Conservation (phyloP, 148 eudicot species). For the Salicornia ramosissima region DNA sequence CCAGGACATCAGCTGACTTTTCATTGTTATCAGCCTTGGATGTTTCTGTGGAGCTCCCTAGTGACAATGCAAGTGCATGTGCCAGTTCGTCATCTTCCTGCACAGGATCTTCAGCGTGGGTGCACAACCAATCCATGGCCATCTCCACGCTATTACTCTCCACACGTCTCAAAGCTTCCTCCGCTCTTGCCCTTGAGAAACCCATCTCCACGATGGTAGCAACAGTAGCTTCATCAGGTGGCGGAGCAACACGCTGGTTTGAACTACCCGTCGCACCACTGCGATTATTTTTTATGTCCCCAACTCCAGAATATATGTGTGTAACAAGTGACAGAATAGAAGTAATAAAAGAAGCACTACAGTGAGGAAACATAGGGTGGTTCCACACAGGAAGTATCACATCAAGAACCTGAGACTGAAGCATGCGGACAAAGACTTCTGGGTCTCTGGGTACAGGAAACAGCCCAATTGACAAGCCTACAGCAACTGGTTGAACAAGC, state of each 20-base stretch:
- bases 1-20: constrained; percentile 49
- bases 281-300: constrained; percentile 66
- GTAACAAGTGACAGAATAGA: constrained; percentile 65
- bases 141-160: constrained; percentile 93
- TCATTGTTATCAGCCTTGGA: constrained; percentile 66
- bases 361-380: constrained; percentile 76
- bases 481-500: constrained; percentile 93
- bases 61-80: constrained; percentile 82
- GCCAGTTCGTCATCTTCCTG: constrained; percentile 95
- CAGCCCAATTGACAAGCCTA: constrained; percentile 91
- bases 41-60: constrained; percentile 77
- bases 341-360: constrained; percentile 64
- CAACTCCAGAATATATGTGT: constrained; percentile 81
- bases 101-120: constrained; percentile 88
- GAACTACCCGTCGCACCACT: constrained; percentile 49
- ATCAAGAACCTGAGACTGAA: constrained; percentile 91
- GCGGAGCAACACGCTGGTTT: constrained; percentile 71
- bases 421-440: constrained; percentile 87
- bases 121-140: constrained; percentile 99
- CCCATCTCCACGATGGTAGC: constrained; percentile 97
- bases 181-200: constrained; percentile 88
- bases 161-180: constrained; percentile 88
- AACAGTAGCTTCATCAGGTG: constrained; percentile 89
- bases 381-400: constrained; percentile 96
- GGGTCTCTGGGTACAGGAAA: constrained; percentile 97